Evolutionary conservation across 768 basidiomycete genomes (phyloP).

Genomic region (Phaffia australis): DNA sequence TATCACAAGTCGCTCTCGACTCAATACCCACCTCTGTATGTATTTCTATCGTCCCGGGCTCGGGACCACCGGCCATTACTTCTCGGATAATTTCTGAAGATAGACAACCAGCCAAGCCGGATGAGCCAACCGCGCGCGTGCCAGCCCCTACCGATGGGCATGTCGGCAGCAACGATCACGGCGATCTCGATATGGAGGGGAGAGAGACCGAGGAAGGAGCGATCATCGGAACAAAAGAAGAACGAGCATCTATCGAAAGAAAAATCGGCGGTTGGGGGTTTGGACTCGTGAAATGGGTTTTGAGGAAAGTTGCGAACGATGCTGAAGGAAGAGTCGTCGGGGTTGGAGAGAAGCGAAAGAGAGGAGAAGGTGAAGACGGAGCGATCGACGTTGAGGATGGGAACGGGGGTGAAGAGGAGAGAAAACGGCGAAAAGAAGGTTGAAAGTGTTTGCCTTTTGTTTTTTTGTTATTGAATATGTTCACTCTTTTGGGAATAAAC

Average conservation of each 20-base stretch:
- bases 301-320: not conserved
- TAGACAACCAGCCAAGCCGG: not conserved
- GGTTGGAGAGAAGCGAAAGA: not conserved
- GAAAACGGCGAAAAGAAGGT: not conserved
- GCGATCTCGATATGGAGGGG: not conserved
- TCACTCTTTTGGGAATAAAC: too few species aligned
- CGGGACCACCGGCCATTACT: constrained; percentile 1
- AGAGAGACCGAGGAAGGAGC: not conserved
- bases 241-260: too few species aligned
- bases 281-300: constrained; percentile 6
- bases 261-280: constrained; percentile 6
- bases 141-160: too few species aligned
- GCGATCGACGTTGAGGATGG: not conserved
- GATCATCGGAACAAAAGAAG: not conserved
- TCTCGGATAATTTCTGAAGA: not conserved
- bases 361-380: constrained; percentile 3
- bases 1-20: too few species aligned
- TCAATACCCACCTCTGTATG: too few species aligned
- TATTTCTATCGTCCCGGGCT: too few species aligned
- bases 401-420: not conserved
- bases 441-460: too few species aligned
- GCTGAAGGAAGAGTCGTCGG: not conserved
- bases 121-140: not conserved
- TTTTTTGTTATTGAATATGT: too few species aligned
- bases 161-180: too few species aligned